Evolutionary conservation across 352 stramenopile species (phyloP).

Genomic region (Phytophthora palmivora): DNA sequence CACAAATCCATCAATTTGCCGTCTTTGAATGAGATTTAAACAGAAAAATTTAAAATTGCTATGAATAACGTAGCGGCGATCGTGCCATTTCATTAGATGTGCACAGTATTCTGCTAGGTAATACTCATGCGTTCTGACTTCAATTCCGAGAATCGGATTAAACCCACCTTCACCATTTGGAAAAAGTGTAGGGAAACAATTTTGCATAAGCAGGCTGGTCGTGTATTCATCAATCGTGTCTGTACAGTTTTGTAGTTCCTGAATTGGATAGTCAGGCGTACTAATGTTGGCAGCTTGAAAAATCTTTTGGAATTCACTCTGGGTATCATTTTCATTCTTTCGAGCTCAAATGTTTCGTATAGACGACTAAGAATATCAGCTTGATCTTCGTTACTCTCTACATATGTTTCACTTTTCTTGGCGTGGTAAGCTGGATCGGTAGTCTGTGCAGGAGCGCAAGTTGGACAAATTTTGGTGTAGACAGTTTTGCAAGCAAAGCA

Average conservation of each 20-base stretch:
- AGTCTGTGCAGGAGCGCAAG: too few relatives aligned
- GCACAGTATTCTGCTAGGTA: conserved; percentile 16
- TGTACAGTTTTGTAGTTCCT: not conserved
- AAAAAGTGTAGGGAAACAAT: conserved; percentile 19
- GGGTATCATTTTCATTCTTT: not conserved
- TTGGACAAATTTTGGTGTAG: too few relatives aligned
- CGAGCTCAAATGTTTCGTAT: conserved; percentile 4
- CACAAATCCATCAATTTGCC: conserved; percentile 13
- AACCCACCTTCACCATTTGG: conserved; percentile 1
- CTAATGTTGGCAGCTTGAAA: not conserved
- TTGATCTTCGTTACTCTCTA: not conserved
- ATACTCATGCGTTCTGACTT: conserved; percentile 2
- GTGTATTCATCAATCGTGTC: conserved; percentile 17
- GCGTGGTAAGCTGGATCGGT: too few relatives aligned
- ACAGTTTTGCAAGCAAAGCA: too few relatives aligned
- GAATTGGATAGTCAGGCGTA: not conserved
- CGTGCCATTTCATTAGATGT: conserved; percentile 24
- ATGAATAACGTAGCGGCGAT: conserved; percentile 12
- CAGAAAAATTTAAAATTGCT: conserved; percentile 24
- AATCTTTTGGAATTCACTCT: conserved; percentile 3
- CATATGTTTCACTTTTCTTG: too few relatives aligned
- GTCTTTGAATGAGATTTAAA: conserved; percentile 12
- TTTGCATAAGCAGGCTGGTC: conserved; percentile 9
- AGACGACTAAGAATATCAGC: not conserved
- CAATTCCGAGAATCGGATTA: not conserved